These are phyloP conservation scores for Fraxinus sp. DNA, from an alignment of 305 asterid species.

Conservation along the genomic window DNA sequence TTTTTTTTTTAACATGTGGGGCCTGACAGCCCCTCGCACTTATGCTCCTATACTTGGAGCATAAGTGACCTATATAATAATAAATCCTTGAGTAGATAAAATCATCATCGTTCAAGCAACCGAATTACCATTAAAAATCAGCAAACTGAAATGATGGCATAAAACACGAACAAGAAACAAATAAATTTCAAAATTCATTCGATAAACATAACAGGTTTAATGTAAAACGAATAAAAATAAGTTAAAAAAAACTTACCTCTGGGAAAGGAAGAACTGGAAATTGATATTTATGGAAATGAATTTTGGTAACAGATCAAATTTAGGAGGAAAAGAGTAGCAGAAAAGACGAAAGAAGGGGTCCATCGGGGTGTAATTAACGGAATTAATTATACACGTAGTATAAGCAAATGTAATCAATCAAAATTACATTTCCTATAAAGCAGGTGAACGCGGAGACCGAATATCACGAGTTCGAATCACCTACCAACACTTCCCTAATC, in stretches of 20 bases:
- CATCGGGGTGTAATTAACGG: neutral
- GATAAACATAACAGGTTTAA: neutral
- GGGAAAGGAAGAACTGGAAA: neutral
- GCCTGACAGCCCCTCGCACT: no score
- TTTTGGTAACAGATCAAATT: neutral
- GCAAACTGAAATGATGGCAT: neutral
- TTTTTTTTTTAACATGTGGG: no score
- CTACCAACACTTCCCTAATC: no score
- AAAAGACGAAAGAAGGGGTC: neutral
- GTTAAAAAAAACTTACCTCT: neutral
- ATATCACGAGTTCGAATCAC: no score
- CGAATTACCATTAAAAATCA: neutral
- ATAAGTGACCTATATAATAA: no score
- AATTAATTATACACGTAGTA: neutral
- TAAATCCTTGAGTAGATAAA: conserved; percentile 1
- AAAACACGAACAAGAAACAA: neutral
- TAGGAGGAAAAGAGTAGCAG: neutral
- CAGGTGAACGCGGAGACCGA: no score
- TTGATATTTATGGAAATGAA: neutral
- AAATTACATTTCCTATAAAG: no score
- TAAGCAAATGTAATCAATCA: neutral
- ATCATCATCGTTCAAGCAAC: neutral
- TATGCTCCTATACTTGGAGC: no score
- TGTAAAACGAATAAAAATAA: no score
- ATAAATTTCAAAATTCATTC: neutral